Percentiles rank a stretch among this genome's conserved stretches.
Conservation (phyloP, 768 basidiomycete species). For the Kwoniella bestiolae region DNA sequence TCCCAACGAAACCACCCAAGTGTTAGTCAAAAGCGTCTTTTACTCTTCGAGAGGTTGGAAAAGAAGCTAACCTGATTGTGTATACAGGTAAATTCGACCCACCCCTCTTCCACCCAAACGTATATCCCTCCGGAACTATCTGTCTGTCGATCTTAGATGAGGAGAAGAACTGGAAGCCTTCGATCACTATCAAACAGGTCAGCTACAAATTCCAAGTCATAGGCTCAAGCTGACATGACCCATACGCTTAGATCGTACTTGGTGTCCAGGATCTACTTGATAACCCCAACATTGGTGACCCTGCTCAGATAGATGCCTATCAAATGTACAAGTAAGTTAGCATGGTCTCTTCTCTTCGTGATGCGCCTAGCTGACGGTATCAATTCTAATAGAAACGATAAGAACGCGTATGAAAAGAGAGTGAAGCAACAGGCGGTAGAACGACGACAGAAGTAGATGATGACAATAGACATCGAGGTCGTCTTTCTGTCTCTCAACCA, state of each 20-base stretch:
- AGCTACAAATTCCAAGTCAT: constrained; percentile 27
- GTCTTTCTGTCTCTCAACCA: too few species aligned
- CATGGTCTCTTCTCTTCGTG: background rate
- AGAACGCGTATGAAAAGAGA: constrained; percentile 82
- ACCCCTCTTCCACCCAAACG: constrained; percentile 95
- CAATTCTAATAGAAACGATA: constrained; percentile 74
- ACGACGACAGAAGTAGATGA: constrained; percentile 76
- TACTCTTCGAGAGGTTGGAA: background rate
- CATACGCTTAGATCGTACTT: constrained; percentile 72
- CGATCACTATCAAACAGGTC: constrained; percentile 98
- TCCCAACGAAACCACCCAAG: constrained; percentile 57
- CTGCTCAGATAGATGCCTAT: constrained; percentile 97
- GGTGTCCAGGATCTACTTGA: constrained; percentile 95
- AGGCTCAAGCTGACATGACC: background rate
- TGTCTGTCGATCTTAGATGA: constrained; percentile 97
- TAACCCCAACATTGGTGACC: constrained; percentile 95
- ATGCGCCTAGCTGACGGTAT: background rate
- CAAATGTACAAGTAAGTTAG: constrained; percentile 98
- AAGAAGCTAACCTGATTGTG: constrained; percentile 13
- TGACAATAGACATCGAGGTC: background rate
- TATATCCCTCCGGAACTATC: constrained; percentile 98
- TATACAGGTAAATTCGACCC: constrained; percentile 89
- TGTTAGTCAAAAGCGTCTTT: constrained; percentile 48
- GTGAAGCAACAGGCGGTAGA: constrained; percentile 86
- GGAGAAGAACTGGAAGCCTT: constrained; percentile 98